phyloP scores from a whole-genome alignment of 2,329 filamentous ascomycete species.

The Lasiodiplodia citricola region DNA sequence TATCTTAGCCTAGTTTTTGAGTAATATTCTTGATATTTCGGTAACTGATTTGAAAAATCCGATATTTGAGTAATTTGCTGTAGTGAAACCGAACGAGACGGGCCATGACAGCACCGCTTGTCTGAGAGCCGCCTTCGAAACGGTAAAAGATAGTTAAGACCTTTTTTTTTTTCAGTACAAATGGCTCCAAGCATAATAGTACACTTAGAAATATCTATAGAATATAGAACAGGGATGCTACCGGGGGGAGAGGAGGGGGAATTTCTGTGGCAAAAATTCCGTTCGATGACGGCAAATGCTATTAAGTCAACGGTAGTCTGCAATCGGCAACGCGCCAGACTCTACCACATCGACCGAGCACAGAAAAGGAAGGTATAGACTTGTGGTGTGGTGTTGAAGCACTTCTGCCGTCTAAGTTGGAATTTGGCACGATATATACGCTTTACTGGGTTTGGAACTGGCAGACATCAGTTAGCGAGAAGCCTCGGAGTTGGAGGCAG shows the following conservation, averaged over 20 bases:
- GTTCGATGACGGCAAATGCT: background rate
- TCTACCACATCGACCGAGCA: background rate
- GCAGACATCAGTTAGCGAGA: slow-evolving; percentile 56
- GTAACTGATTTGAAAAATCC: no score
- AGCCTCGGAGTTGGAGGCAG: no score
- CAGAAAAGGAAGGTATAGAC: background rate
- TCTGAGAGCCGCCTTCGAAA: no score
- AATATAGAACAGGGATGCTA: background rate
- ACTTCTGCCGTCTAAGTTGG: slow-evolving; percentile 70
- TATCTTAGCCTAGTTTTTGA: no score
- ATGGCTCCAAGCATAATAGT: background rate
- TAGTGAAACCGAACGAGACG: no score
- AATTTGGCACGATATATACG: slow-evolving; percentile 71
- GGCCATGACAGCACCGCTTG: no score
- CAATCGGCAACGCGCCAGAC: background rate
- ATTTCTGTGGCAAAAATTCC: background rate
- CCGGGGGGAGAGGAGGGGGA: background rate
- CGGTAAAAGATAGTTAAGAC: no score
- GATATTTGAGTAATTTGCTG: no score
- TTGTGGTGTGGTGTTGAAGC: slow-evolving; percentile 84
- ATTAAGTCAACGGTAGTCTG: background rate
- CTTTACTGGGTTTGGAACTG: slow-evolving; percentile 98
- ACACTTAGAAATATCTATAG: background rate
- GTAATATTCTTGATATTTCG: no score
- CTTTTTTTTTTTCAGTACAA: background rate